These are phyloP conservation scores for Apiotrichum mycotoxinovorans DNA, from an alignment of 1,284 basidiomycete genomes.

Conservation along the genomic window DNA sequence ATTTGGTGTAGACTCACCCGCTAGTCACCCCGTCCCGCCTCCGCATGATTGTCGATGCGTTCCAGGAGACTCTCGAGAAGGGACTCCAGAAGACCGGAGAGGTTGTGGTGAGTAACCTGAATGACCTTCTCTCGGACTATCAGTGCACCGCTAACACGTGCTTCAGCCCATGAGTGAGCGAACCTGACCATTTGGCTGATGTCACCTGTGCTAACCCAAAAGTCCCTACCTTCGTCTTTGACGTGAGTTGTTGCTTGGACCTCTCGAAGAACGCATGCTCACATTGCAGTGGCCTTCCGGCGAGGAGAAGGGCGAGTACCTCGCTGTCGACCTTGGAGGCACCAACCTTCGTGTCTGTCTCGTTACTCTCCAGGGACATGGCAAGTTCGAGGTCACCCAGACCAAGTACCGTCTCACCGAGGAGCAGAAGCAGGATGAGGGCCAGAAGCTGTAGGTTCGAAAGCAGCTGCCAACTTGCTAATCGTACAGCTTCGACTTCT, in stretches of 20 bases:
- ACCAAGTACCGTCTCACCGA: constrained; percentile 95
- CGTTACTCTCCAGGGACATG: constrained; percentile 82
- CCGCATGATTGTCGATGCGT: constrained; percentile 95
- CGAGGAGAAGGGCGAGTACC: constrained; percentile 81
- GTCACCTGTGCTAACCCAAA: constrained; percentile 1
- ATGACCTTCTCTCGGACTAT: background rate
- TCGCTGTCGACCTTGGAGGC: constrained; percentile 92
- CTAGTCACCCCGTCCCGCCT: constrained; percentile 84
- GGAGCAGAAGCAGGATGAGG: constrained; percentile 98
- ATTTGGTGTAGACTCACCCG: constrained; percentile 2
- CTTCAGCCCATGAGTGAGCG: constrained; percentile 25
- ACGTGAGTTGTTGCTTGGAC: constrained; percentile 44
- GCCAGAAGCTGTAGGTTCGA: constrained; percentile 63
- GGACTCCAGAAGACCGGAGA: constrained; percentile 80
- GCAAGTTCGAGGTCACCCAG: constrained; percentile 97
- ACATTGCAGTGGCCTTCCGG: constrained; percentile 74
- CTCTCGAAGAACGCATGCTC: background rate
- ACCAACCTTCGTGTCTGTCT: constrained; percentile 98
- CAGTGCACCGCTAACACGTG: constrained; percentile 4
- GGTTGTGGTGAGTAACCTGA: constrained; percentile 68
- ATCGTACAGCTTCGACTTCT: constrained; percentile 80
- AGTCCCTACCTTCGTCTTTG: constrained; percentile 97
- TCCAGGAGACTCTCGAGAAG: constrained; percentile 84
- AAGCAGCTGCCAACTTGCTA: background rate
- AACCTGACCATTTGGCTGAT: background rate